A percentile compares a stretch with the other conserved stretches of the same genome.
phyloP scores from a whole-genome alignment of 495 filamentous ascomycete species.

The Aspergillus nidulans region DNA sequence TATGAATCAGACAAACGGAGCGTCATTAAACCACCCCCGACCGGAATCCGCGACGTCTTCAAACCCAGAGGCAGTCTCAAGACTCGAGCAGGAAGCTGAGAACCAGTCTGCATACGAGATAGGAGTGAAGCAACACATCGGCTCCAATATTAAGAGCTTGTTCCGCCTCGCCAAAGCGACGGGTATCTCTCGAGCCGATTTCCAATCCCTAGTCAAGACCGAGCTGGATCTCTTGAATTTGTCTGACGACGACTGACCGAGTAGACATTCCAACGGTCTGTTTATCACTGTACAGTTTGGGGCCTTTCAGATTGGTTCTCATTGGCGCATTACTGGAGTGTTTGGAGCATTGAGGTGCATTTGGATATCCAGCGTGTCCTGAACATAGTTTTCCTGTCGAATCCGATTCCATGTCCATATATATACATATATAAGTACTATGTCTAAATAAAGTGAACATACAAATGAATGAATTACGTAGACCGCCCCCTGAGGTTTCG shows the following conservation, averaged over 20 bases:
- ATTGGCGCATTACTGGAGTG: slow-evolving; percentile 14
- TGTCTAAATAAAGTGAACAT: not conserved
- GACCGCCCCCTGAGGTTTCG: not conserved
- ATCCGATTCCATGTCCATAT: not conserved
- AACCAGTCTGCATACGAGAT: slow-evolving; percentile 65
- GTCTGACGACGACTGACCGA: slow-evolving; percentile 59
- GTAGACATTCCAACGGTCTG: not conserved
- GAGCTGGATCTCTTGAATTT: slow-evolving; percentile 76
- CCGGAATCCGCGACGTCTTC: slow-evolving; percentile 50
- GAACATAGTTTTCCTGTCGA: not conserved
- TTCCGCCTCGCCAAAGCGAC: slow-evolving; percentile 73
- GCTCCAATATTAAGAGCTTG: slow-evolving; percentile 81
- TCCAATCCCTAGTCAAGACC: slow-evolving; percentile 71
- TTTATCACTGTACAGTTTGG: not conserved
- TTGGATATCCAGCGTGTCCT: slow-evolving; percentile 14
- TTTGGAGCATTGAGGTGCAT: slow-evolving; percentile 11
- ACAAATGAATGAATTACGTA: not conserved
- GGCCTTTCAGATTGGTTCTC: not conserved
- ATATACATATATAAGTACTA: not conserved
- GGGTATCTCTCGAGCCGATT: slow-evolving; percentile 80
- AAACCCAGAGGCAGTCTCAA: slow-evolving; percentile 57
- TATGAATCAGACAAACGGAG: slow-evolving; percentile 21
- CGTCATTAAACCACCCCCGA: slow-evolving; percentile 38
- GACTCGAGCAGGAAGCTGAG: slow-evolving; percentile 60
- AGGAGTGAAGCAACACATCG: slow-evolving; percentile 84